Evolutionary conservation across 306 rosid species (phyloP), one percentile per base, ranked within the genome.

Genomic region (Prunus fruticosa): DNA sequence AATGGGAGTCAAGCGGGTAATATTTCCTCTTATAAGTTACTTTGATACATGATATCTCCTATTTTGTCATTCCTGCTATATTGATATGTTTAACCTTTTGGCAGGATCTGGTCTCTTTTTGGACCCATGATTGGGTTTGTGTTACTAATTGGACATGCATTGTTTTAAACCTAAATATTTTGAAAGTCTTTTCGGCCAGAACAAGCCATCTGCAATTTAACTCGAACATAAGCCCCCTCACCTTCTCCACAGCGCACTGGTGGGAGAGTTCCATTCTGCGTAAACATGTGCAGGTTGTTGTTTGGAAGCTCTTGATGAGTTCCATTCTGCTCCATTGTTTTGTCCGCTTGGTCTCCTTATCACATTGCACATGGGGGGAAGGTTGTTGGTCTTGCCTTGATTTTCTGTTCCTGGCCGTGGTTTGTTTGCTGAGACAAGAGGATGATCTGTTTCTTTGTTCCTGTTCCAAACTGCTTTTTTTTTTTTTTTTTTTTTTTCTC

Each of bases 71-170:
- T 66, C 75, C 86, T 74, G 88, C 83, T 84, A 67, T 82, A 91
- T 87, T 96, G 83, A 92, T 92, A 67, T 78, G 71, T 71, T 88
- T 85, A 87, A 90, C 91, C 87, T 96, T 92, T 88, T 96, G 97
- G 97, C 98, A 96, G 99, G 98, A 87, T 82, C 82, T 90, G 97
- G 82, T 89, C 92, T 75, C 92, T 76, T 92, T 85, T 87, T 89
- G 91, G 95, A 83, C 87, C 77, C 95, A 75, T 86, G 89, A 77
- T 87, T 89, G 93, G 91, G 85, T 89, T 89, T 88, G 88, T 90
- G 87, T 90, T 90, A 88, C 93, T 91, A 88, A 73, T 76, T 89
- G 90, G 93, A 60, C 89, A 85, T 84, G 88, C 88, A 73, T 90
- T 87, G 84, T 86, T 91, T 91, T 84, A 71, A 83, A 86, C 84